A percentile compares a stretch with the other conserved stretches of the same genome.
phyloP scores from a whole-genome alignment of 139 green algal genomes.

The Diplosphaera chodatii region DNA sequence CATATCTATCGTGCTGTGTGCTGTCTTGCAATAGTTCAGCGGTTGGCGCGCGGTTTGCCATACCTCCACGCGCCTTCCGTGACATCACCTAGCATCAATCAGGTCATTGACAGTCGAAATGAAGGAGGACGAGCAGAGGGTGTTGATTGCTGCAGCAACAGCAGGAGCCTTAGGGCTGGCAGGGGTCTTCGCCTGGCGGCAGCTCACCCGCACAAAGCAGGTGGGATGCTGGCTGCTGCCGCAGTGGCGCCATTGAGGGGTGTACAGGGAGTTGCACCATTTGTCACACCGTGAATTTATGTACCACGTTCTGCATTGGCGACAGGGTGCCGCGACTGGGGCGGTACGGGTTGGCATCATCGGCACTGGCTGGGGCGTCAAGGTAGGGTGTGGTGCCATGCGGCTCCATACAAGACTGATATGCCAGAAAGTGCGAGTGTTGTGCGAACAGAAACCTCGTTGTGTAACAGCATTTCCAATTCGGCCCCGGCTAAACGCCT shows the following conservation, averaged over 20 bases:
- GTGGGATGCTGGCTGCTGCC: background rate
- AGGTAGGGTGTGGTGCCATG: background rate
- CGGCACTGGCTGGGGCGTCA: constrained; percentile 9
- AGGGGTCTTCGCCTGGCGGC: background rate
- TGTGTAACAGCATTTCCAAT: background rate
- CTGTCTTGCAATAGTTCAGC: no score
- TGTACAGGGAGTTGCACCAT: background rate
- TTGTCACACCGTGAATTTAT: no score
- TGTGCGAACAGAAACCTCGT: no score
- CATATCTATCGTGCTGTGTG: no score
- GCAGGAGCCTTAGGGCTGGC: background rate
- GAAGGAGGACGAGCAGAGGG: background rate
- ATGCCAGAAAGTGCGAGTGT: no score
- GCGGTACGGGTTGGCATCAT: constrained; percentile 4
- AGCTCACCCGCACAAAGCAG: background rate
- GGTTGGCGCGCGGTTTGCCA: background rate
- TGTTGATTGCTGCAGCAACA: background rate
- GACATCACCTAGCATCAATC: background rate
- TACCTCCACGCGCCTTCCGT: background rate
- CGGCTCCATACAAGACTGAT: no score
- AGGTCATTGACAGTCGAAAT: background rate
- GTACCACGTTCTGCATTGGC: no score
- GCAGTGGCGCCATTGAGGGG: background rate
- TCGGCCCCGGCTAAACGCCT: background rate
- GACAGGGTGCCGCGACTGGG: background rate